Base-by-base conservation (phyloP, 306 rosid species). In the Rubus parviflorus region DNA sequence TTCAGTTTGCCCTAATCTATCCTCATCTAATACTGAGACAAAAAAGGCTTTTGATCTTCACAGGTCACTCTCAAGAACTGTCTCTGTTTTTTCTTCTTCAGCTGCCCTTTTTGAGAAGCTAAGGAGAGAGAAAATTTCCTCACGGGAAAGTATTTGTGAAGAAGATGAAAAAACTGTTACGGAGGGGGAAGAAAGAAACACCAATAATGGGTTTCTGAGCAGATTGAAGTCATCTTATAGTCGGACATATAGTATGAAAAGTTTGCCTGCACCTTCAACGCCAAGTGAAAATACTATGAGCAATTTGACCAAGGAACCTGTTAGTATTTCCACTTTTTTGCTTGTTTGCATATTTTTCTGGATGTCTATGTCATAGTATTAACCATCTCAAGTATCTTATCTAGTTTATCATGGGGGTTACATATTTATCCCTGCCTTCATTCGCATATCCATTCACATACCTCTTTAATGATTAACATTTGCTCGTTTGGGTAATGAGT, bases 21-120 rank as follows among this genome's bases (percentile, higher is more conserved):
- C 74, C 46, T 54, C 85, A 19, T 67, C 88, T 74, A 68, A 74
- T 82, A 72, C 85, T 19, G 76, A 81, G 61, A 68, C 84, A 20
- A 90, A 77, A 52, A 87, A 82, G 89, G 79, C 87, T 35, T 77
- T 69, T 17, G 85, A 74, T 78, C 70, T 89, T 80, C 94, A 92
- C 8, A 86, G 90, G 84, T 81, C 96, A 17, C 92, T 96, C 45
- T 92, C 99, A 3, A 86, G 96, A 87, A 81, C 99, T 22, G 96
- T 91, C 68, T 91, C 99, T 40, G 93, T 88, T 70, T 96, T 92
- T 82, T 86, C 93, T 67, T 92, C 97, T 80, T 96, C 99, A 61
- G 99, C 99, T 46, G 95, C 96, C 65, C 89, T 96, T 78, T 91
- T 90, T 80, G 96, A 89, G 89, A 96, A 87, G 88, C 86, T 92